Evolutionary conservation across 352 stramenopile species (phyloP), one percentile per base, ranked within the genome.

Genomic region (Phytophthora melonis): DNA sequence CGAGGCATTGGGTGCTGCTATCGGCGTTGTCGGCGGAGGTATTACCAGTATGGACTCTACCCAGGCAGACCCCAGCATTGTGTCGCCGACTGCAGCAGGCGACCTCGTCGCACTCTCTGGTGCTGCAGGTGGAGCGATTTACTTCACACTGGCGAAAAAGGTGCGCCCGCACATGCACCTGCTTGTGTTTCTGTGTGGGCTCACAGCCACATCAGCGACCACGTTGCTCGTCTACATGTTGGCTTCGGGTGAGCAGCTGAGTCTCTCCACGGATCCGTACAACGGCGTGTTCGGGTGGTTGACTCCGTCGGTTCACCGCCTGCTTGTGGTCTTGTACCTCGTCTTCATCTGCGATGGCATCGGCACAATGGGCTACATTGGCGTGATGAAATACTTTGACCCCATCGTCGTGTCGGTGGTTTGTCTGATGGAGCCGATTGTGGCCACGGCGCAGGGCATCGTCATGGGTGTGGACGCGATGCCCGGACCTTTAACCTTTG

Each of bases 381-480:
- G 84, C 45, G 90, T 97, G 49, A 94, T 98, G 87, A 97, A 98
- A 68, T 97, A 98, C 78, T 98, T 98, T 69, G 92, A 97, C 68
- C 86, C 92, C 23, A 94, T 98, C 58, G 90, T 97, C 14, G 81
- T 97, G 50, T 91, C 89, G 27, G 93, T 96, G 55, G 89, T 97
- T 27, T 95, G 88, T 59, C 71, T 97, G 18, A 76, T 97, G 58
- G 91, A 98, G 78, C 92, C 92, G 7, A 92, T 97, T 55, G 77
- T 95, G n/a, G 93, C 87, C 3, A 91, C 87, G 13, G 78, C 80
- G 6, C 88, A 97, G 58, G 93, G 90, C 43, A 88, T 94, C 34
- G 70, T 82, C 32, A 83, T 86, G 58, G 88, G 89, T 14, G 88
- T 97, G 3, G 89, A 95, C 63, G 50, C 77, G 3, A 74, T 98